Conservation (phyloP, 768 basidiomycete species). For the Obba rivulosa region DNA sequence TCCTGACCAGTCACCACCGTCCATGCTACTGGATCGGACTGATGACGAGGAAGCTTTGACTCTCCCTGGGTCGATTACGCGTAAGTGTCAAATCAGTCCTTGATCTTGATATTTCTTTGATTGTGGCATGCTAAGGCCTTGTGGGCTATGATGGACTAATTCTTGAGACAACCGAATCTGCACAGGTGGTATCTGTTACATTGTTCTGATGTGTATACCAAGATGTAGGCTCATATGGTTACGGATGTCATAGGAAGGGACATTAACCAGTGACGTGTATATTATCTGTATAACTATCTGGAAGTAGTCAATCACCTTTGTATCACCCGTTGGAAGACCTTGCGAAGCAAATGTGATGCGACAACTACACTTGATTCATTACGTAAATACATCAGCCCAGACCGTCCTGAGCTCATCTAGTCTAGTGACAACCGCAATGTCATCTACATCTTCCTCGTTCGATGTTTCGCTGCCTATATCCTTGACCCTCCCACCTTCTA, state of each 20-base stretch:
- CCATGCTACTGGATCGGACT: slow-evolving; percentile 76
- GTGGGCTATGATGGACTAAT: slow-evolving; percentile 81
- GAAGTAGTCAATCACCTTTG: no score
- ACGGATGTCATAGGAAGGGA: no score
- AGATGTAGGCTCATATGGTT: no score
- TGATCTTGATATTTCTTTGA: slow-evolving; percentile 4
- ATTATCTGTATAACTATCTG: no score
- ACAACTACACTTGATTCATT: no score
- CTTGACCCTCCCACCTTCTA: slow-evolving; percentile 58
- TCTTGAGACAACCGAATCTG: slow-evolving; percentile 72
- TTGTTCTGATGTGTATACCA: slow-evolving; percentile 35
- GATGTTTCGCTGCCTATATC: slow-evolving; percentile 33
- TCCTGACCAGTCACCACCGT: slow-evolving; percentile 68
- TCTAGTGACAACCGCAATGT: slow-evolving; percentile 45
- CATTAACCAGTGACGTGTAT: no score
- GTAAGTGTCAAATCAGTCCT: slow-evolving; percentile 37
- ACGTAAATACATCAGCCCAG: slow-evolving; percentile 73
- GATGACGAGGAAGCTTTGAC: slow-evolving; percentile 70
- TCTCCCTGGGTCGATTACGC: slow-evolving; percentile 59
- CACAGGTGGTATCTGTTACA: slow-evolving; percentile 70
- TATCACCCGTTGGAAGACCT: no score
- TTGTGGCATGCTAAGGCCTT: slow-evolving; percentile 33
- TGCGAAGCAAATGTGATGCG: no score
- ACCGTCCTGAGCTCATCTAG: slow-evolving; percentile 64
- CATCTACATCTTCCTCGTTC: slow-evolving; percentile 35